phyloP scores from a whole-genome alignment of 192 early-diverging fungal species.

The Phlyctochytrium arcticum region DNA sequence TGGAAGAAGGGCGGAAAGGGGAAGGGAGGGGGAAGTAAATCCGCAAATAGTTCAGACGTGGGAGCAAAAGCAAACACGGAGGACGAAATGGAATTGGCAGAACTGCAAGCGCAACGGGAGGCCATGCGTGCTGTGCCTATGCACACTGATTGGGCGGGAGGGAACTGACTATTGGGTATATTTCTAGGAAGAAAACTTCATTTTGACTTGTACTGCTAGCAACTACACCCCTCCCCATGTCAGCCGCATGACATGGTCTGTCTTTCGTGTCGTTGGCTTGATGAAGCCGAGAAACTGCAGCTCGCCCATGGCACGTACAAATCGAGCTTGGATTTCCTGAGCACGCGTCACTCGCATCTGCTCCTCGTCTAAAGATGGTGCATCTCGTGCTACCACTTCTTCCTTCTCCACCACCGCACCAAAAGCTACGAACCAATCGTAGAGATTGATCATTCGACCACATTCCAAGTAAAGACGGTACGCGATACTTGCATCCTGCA shows the following conservation, averaged over 20 bases:
- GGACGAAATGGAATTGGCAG: too few species aligned
- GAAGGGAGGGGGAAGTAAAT: neutral
- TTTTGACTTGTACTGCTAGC: too few species aligned
- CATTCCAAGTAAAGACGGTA: slow-evolving; percentile 91
- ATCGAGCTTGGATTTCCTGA: slow-evolving; percentile 62
- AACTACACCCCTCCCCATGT: slow-evolving; percentile 47
- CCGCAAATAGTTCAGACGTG: neutral
- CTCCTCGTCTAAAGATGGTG: neutral
- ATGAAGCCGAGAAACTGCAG: slow-evolving; percentile 89
- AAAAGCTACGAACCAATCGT: slow-evolving; percentile 89
- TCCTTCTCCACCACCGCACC: slow-evolving; percentile 70
- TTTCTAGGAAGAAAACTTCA: too few species aligned
- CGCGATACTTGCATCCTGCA: slow-evolving; percentile 82
- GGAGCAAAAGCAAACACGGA: neutral
- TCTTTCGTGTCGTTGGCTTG: slow-evolving; percentile 82
- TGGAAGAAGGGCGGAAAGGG: slow-evolving; percentile 33
- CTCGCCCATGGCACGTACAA: slow-evolving; percentile 79
- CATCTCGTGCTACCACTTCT: neutral
- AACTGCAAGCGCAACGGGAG: too few species aligned
- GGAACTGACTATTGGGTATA: too few species aligned
- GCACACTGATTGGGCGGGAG: too few species aligned
- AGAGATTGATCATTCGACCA: slow-evolving; percentile 89
- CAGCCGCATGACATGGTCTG: slow-evolving; percentile 85
- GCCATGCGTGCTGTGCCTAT: too few species aligned
- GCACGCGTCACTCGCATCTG: neutral